Percentiles rank a stretch among this genome's conserved stretches.
phyloP scores from a whole-genome alignment of 225 moss, liverwort and hornwort genomes.

The Takakia lepidozioides region DNA sequence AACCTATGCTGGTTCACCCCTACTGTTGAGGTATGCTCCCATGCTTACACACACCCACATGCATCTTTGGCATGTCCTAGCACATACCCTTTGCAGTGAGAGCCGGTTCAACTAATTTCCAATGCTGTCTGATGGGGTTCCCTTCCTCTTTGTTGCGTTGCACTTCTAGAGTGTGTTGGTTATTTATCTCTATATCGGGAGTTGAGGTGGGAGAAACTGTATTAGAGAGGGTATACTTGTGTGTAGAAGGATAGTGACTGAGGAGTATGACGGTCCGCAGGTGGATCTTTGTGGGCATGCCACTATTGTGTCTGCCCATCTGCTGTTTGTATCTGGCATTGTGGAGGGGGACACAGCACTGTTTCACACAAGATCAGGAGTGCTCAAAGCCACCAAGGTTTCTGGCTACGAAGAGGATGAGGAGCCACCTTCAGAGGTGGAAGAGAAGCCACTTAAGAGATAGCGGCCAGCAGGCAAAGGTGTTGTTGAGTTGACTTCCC shows the following conservation, averaged over 20 bases:
- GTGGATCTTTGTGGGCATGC: constrained; percentile 56
- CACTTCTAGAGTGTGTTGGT: too few relatives aligned
- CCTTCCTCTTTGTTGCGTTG: too few relatives aligned
- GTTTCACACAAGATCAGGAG: constrained; percentile 69
- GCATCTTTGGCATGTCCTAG: too few relatives aligned
- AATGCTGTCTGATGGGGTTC: too few relatives aligned
- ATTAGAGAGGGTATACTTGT: too few relatives aligned
- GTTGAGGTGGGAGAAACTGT: too few relatives aligned
- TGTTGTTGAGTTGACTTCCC: constrained; percentile 85
- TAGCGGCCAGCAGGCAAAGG: constrained; percentile 65
- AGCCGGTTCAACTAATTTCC: too few relatives aligned
- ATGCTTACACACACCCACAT: too few relatives aligned
- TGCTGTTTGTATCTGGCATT: constrained; percentile 79
- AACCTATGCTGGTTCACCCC: constrained; percentile 92
- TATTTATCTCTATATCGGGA: too few relatives aligned
- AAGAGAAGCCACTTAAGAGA: constrained; percentile 29
- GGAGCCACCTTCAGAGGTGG: constrained; percentile 23
- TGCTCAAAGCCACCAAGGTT: constrained; percentile 66
- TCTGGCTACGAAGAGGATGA: constrained; percentile 65
- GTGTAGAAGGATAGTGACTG: not conserved
- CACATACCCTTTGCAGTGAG: too few relatives aligned
- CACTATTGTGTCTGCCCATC: constrained; percentile 56
- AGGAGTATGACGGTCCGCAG: too few relatives aligned
- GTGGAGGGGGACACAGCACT: constrained; percentile 67
- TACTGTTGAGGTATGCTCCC: constrained; percentile 64